Base-by-base conservation (phyloP, 148 eudicot genomes). In the Nepenthes gracilis region DNA sequence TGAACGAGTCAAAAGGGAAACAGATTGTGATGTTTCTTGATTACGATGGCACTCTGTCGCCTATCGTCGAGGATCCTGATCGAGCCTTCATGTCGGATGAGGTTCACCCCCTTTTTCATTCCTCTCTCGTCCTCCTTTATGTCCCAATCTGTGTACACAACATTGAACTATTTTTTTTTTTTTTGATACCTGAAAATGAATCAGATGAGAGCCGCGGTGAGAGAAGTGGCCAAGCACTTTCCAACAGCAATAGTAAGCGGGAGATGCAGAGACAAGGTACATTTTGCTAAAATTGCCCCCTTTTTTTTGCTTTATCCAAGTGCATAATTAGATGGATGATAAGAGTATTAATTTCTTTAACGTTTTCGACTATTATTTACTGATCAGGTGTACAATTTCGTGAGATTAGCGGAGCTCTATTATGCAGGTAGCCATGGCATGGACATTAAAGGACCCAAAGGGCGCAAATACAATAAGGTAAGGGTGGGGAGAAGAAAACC, bases 391-490 rank as follows among this genome's bases (percentile, higher is more conserved):
- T 88, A 84, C 34, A 72, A 58, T 62, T 93, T 93, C 59, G 96
- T 93, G 9, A 76, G 67, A 47, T 58, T 93, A 62, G 85, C 91
- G 1, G 96, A 88, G 68, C 68, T 93, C 23, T 88, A 85, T 64
- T 93, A 93, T 73, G 98, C 98, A 4, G 98, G 98, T 33, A 93
- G 98, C 65, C 98, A 93, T 68, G 98, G 98, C 15, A 93, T 93
- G 98, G 98, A 93, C 68, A 93, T 93, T 38, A 82, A 77, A 77
- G 96, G 96, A 1, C 96, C 98, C 6, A 84, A 88, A 77, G 87
- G 81, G 40, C 74, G 78, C 66, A 84, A 82, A 62, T 65, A 79
- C 72, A 69, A 50, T 50, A 12, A 50, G 2, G 54, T 50, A 50
- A n/a, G 13, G 12, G 13, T 4, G 12, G 9, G 6, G 6, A 50